Evolutionary conservation across 148 eudicot genomes (phyloP).

Genomic region (Drosera capensis): DNA sequence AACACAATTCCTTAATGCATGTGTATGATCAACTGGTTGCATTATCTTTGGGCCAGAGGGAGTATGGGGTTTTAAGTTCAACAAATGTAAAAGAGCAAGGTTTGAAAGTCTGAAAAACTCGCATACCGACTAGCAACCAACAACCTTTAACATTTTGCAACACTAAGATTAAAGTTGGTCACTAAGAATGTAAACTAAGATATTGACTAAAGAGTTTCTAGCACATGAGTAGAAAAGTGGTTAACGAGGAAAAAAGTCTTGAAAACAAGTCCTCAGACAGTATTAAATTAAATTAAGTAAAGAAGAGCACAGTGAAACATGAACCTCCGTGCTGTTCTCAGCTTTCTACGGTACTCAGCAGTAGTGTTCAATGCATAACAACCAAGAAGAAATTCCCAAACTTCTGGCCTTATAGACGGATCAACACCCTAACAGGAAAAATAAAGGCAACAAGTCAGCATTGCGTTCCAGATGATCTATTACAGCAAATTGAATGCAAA

Average conservation of each 20-base stretch:
- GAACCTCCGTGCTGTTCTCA: conserved; percentile 88
- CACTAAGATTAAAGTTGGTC: too few species aligned
- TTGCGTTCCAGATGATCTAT: neutral
- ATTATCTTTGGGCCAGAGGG: too few species aligned
- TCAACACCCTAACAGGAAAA: conserved; percentile 63
- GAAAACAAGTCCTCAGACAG: neutral
- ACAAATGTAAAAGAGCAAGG: neutral
- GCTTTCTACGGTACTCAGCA: conserved; percentile 44
- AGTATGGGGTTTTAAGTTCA: too few species aligned
- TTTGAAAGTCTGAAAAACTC: too few species aligned
- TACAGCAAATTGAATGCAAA: neutral
- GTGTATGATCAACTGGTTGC: too few species aligned
- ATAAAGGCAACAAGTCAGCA: conserved; percentile 8
- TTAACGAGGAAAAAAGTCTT: too few species aligned
- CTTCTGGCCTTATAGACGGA: conserved; percentile 94
- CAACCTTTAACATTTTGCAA: too few species aligned
- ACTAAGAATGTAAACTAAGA: too few species aligned
- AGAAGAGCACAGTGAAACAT: conserved; percentile 3
- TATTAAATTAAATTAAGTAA: neutral
- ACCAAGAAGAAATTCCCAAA: conserved; percentile 98
- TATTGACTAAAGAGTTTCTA: too few species aligned
- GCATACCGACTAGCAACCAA: too few species aligned
- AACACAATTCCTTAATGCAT: too few species aligned
- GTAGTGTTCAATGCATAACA: conserved; percentile 89
- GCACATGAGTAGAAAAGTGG: too few species aligned